Base-by-base conservation (phyloP, 2,329 filamentous ascomycete species). In the Apiospora saccharicola region DNA sequence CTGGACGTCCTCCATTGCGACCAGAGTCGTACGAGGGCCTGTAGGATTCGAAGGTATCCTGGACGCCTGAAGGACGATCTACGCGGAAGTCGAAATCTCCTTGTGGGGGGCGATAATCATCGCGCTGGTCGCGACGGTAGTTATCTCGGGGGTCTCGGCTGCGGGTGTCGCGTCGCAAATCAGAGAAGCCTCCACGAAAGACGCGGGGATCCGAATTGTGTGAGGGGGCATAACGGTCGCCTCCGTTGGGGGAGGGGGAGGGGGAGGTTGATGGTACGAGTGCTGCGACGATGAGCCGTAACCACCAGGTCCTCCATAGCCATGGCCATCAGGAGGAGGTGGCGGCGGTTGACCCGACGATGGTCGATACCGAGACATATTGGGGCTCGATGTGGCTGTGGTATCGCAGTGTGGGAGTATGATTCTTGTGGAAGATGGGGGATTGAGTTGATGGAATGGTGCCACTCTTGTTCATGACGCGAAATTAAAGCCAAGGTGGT, bases 61-160 rank as follows among this genome's bases (percentile, higher is more conserved):
- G 79, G 22, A 90, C 81, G 5, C 87, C 87, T 0, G 84, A 75
- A 4, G 89, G 88, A 69, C 86, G 87, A 14, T 89, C 85, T 57
- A 86, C 80, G 8, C 86, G 86, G 72, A 90, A 91, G 0, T 86
- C 88, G 76, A 91, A 91, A 69, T 90, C 87, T 49, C 87, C 79
- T 69, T 83, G 83, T 14, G 85, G 84, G 8, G 82, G 82, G 0
- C 78, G 80, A 68, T 80, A 80, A 46, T 80, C 76, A 34, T 78
- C 74, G 26, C 73, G 76, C 12, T 73, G 71, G 37, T 74, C 71
- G 67, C 43, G 43, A 44, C 43, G 43, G 43, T 14, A 44, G 46
- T 69, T 46, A n/a, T 67, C 53, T 8, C 69, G 67, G 24, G 87
- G 73, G 86, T 88, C 78, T n/a, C 68, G 47, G 7, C 14, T 49